Evolutionary conservation across 441 rosid genomes (phyloP), one percentile per base, ranked within the genome.

Genomic region (Gossypium lobatum): DNA sequence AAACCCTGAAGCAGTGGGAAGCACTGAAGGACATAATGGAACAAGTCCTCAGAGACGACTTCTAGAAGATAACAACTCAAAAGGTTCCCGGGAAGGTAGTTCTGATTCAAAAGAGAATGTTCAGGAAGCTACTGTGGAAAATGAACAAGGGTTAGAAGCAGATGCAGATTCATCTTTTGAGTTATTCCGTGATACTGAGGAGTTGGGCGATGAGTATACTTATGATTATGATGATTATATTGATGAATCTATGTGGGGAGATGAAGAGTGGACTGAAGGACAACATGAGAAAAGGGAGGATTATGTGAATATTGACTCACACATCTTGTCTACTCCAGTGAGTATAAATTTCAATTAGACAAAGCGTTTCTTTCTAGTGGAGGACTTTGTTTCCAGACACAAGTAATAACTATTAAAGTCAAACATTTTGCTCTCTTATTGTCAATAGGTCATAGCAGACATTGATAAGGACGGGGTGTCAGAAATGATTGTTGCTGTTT

Each of bases 181-280:
- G 72, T 82, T 96, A 77, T 86, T 93, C 76, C 98, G 96, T 77
- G 98, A 92, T 70, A 84, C 64, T 81, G 98, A 96, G 60, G 99
- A 96, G 83, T 86, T 93, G 78, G 90, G 84, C 70, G 98, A 93
- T 80, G 99, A 93, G 79, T 89, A 96, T 76, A 82, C 71, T 73
- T 93, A 93, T 79, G 98, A 96, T 80, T 96, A 96, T 82, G 97
- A 96, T 74, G 99, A 96, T 81, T 87, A 89, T 83, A 93, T 90
- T 76, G 90, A 92, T 77, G 97, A 90, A 71, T 65, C 83, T 71
- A 82, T 85, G 97, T 96, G 98, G 99, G 96, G 98, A 72, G 97
- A 89, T 76, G 99, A 93, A 82, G 98, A 92, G 75, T 96, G 97
- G 97, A 86, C 81, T 54, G 99, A 96, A 86, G 88, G 77, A 42